phyloP scores from a whole-genome alignment of 495 filamentous ascomycete species.

The Aspergillus cavernicola region DNA sequence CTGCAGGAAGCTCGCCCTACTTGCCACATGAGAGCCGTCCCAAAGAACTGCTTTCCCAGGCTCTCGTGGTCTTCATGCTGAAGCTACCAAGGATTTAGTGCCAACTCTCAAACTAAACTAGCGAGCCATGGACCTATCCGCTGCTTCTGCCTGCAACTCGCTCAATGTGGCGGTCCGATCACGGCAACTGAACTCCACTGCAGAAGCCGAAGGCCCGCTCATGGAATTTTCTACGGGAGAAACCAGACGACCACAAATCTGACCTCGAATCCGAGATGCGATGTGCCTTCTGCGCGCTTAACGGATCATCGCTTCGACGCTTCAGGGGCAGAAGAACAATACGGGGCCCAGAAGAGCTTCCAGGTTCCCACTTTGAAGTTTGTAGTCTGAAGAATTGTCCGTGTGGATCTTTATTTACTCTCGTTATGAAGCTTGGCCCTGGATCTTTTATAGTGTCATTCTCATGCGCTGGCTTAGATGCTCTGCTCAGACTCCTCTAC shows the following conservation, averaged over 20 bases:
- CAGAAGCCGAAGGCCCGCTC: slow-evolving; percentile 25
- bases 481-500: no score
- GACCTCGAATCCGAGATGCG: no score
- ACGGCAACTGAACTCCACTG: slow-evolving; percentile 19
- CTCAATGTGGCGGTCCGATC: slow-evolving; percentile 28
- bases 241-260: not conserved
- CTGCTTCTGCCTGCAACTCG: slow-evolving; percentile 20
- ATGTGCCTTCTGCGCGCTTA: slow-evolving; percentile 12
- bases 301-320: slow-evolving; percentile 3
- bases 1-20: slow-evolving; percentile 21
- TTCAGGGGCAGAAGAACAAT: not conserved
- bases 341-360: slow-evolving; percentile 1
- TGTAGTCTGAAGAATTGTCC: slow-evolving; percentile 16
- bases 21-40: slow-evolving; percentile 23
- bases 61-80: slow-evolving; percentile 1
- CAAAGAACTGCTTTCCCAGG: slow-evolving; percentile 13
- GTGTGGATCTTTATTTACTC: slow-evolving; percentile 16
- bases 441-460: no score
- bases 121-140: slow-evolving; percentile 7
- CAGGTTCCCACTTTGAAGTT: slow-evolving; percentile 8
- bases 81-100: not conserved
- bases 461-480: no score
- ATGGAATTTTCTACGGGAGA: slow-evolving; percentile 27
- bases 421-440: slow-evolving; percentile 23
- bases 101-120: slow-evolving; percentile 3